Conservation (phyloP, 2,329 filamentous ascomycete genomes). For the Catunica adiposa region DNA sequence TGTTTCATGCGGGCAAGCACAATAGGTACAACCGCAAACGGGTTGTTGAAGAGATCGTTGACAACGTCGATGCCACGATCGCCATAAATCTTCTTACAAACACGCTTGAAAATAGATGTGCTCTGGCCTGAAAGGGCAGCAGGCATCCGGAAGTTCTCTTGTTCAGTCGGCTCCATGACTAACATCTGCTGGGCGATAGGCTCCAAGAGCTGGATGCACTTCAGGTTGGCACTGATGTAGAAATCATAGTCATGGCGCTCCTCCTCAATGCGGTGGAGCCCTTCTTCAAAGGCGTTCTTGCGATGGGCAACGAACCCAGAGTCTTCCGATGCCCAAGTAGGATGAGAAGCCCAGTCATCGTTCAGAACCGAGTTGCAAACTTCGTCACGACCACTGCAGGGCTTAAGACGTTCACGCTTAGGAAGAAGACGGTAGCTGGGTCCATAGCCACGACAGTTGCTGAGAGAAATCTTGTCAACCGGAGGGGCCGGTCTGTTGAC, state of each 20-base stretch:
- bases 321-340: slow-evolving; percentile 96
- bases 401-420: slow-evolving; percentile 75
- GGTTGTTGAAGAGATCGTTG: slow-evolving; percentile 67
- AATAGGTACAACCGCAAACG: slow-evolving; percentile 75
- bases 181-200: slow-evolving; percentile 84
- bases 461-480: slow-evolving; percentile 70
- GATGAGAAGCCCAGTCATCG: slow-evolving; percentile 96
- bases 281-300: slow-evolving; percentile 91
- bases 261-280: slow-evolving; percentile 88
- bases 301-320: slow-evolving; percentile 94
- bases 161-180: slow-evolving; percentile 57
- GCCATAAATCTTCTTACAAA: slow-evolving; percentile 95
- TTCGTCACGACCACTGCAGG: slow-evolving; percentile 86
- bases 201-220: slow-evolving; percentile 90
- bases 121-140: slow-evolving; percentile 78
- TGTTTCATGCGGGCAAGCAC: slow-evolving; percentile 81
- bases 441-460: slow-evolving; percentile 87
- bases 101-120: slow-evolving; percentile 89
- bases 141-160: slow-evolving; percentile 61
- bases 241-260: slow-evolving; percentile 98
- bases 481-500: slow-evolving; percentile 64
- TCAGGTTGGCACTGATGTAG: slow-evolving; percentile 87
- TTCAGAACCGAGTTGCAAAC: slow-evolving; percentile 88
- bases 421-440: slow-evolving; percentile 89
- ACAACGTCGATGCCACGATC: slow-evolving; percentile 76